Conservation (phyloP, 129 eudicot species). For the Lonicera japonica region DNA sequence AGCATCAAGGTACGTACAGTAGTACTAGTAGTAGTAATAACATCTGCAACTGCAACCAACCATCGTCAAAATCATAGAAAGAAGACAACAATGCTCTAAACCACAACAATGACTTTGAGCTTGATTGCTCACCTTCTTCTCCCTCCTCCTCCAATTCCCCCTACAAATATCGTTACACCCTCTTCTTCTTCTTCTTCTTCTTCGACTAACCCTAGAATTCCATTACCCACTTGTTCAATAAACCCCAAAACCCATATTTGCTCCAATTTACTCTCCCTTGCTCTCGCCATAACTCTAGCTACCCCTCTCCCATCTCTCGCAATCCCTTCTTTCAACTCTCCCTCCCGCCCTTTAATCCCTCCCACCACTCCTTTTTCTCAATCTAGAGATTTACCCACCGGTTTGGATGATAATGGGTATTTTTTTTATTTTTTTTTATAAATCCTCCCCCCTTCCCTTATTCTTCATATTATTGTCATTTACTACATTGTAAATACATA, state of each 20-base stretch:
- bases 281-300: constrained; percentile 49
- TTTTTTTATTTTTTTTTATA: not conserved
- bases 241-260: constrained; percentile 14
- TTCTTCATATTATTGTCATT: not conserved
- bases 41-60: not conserved
- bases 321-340: constrained; percentile 48
- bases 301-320: constrained; percentile 59
- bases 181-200: no score
- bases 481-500: not conserved
- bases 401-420: constrained; percentile 89
- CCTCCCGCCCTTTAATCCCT: constrained; percentile 27
- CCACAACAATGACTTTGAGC: constrained; percentile 35
- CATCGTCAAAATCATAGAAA: not conserved
- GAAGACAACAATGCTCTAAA: not conserved
- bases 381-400: constrained; percentile 70
- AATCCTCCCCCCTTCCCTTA: not conserved
- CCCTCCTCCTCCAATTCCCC: constrained; percentile 24
- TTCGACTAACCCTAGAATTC: not conserved
- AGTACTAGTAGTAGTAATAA: no score
- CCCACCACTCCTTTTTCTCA: constrained; percentile 85
- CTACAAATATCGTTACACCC: constrained; percentile 8
- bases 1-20: no score
- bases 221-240: constrained; percentile 3
- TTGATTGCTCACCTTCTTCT: constrained; percentile 31
- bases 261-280: constrained; percentile 47